phyloP scores from a whole-genome alignment of 2,329 filamentous ascomycete genomes.

The Apiospora phragmitis region DNA sequence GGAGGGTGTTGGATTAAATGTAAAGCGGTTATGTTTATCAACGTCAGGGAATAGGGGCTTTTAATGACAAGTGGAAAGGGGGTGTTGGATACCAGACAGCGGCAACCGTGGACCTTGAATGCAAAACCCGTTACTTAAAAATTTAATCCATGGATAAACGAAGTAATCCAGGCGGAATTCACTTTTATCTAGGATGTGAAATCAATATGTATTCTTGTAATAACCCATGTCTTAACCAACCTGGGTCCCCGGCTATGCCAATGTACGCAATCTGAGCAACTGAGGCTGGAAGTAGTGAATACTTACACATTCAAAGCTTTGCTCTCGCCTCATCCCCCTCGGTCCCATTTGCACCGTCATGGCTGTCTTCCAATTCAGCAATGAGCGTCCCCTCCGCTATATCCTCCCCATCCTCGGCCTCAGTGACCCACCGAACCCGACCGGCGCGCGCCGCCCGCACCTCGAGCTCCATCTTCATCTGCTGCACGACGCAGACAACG shows the following conservation, averaged over 20 bases:
- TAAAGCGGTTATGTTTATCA: no score
- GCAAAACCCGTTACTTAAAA: no score
- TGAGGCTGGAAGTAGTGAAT: not conserved
- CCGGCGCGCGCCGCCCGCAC: slow-evolving; percentile 52
- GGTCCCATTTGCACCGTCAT: not conserved
- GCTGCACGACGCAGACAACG: slow-evolving; percentile 58
- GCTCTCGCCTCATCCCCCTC: not conserved
- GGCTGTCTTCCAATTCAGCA: not conserved
- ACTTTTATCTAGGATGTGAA: no score
- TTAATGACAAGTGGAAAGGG: no score
- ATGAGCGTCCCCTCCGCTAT: slow-evolving; percentile 56
- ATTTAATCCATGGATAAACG: no score
- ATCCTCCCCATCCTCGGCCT: slow-evolving; percentile 54
- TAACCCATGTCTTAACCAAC: no score
- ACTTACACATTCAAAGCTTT: not conserved
- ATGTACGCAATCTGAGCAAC: not conserved
- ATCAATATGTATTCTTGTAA: not conserved
- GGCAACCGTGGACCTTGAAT: no score
- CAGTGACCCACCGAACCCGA: slow-evolving; percentile 49
- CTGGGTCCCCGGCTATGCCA: no score
- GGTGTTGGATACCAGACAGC: no score
- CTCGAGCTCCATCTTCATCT: slow-evolving; percentile 73
- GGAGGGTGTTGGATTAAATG: no score
- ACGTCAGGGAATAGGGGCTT: no score
- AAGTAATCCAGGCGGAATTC: no score